A percentile compares a stretch with the other conserved stretches of the same genome.
phyloP scores from a whole-genome alignment of 306 rosid species.

The Alnus glutinosa region DNA sequence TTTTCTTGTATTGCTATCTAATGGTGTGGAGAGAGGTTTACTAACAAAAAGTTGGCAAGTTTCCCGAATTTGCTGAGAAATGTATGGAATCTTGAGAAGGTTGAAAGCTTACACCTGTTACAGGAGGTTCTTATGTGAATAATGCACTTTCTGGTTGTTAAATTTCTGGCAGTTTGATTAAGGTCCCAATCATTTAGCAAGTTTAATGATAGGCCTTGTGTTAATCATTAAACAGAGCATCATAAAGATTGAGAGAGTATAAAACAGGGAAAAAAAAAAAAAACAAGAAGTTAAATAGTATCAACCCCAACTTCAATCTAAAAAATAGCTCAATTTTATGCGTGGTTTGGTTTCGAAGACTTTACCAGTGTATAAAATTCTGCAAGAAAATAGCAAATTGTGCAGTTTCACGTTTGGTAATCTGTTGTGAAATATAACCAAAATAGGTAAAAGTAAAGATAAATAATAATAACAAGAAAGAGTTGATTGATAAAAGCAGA shows the following conservation, averaged over 20 bases:
- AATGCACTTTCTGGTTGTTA: background rate
- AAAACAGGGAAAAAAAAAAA: background rate
- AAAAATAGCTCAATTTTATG: background rate
- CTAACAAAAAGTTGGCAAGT: no score
- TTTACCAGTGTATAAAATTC: background rate
- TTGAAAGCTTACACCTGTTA: no score
- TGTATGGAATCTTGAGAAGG: background rate
- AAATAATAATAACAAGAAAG: no score
- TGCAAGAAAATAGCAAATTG: background rate
- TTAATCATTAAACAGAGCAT: background rate
- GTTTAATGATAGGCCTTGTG: background rate
- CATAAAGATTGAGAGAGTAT: background rate
- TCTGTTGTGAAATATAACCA: no score
- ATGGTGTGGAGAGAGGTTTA: no score
- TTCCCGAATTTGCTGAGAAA: no score
- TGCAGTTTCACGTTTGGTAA: no score
- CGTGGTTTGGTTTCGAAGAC: background rate
- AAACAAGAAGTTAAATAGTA: background rate
- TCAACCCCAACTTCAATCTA: background rate
- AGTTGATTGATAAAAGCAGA: no score
- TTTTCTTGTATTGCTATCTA: no score
- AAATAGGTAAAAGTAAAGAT: no score
- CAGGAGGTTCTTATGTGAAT: background rate
- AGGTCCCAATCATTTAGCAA: background rate
- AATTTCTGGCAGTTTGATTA: background rate